Evolutionary conservation across 345 rosid species (phyloP), one percentile per base, ranked within the genome.

Genomic region (Ricinus communis): DNA sequence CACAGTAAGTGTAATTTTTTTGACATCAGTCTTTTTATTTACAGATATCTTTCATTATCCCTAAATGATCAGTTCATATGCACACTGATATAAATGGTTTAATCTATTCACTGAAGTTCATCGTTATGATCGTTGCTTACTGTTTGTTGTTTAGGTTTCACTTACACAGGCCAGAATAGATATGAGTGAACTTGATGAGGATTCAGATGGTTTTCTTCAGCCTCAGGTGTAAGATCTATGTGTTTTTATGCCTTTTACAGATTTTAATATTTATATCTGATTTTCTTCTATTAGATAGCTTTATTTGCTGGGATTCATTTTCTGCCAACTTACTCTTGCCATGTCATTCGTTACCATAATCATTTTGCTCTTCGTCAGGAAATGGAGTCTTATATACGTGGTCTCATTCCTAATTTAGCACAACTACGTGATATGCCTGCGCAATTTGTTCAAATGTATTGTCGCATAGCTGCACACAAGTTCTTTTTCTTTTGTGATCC

Each of bases 401-500:
- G 98, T 66, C 88, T 95, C 64, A 93, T 95, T 76, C 98, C 99
- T 79, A 95, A 91, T 69, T 81, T 95, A 82, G 99, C 99, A 43
- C 99, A 95, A 77, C 80, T 95, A 56, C 84, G 91, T 69, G 98
- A 93, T 78, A 95, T 95, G 99, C 98, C 98, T 68, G 70, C 83
- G 24, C 82, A 83, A 62, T 93, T 95, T 87, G 79, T 79, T 76
- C 90, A 83, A 76, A 95, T 86, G 97, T 95, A 93, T 75, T 90
- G 97, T 79, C 97, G 93, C 66, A 95, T 95, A 75, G 99, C 99
- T 69, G 85, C 99, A 30, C 94, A 87, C 85, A 95, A 95, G 74
- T 93, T 95, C 87, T 95, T 93, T 89, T 95, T 95, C 87, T 95
- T 95, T 74, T 95, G 99, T 74, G 99, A 95, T 81, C 98, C 98